These are phyloP conservation scores for Chlorella sp. DNA, from an alignment of 139 green algal genomes.

Conservation along the genomic window DNA sequence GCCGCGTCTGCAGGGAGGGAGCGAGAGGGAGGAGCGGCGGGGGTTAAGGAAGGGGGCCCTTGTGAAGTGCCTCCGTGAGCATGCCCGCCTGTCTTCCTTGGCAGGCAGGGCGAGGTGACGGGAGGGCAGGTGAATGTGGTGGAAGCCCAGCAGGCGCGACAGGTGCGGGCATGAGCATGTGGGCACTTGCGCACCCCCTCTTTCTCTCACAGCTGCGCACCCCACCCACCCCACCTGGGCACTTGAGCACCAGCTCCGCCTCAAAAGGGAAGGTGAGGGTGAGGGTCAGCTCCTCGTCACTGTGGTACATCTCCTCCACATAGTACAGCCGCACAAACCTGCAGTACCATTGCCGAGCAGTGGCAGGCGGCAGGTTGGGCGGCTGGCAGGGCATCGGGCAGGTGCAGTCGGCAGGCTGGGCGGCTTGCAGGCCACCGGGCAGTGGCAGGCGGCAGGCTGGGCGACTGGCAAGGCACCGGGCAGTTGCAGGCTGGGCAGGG, in stretches of 20 bases:
- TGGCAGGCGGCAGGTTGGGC: not conserved
- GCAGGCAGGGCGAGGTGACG: too few species aligned
- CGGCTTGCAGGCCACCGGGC: too few species aligned
- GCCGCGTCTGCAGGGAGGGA: not conserved
- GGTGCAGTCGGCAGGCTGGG: too few species aligned
- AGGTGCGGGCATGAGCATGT: too few species aligned
- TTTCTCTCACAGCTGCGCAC: not conserved
- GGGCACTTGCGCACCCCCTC: not conserved
- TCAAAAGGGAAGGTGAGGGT: slow-evolving; percentile 41
- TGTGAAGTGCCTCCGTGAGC: not conserved
- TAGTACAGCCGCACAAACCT: slow-evolving; percentile 54
- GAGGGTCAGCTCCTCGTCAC: slow-evolving; percentile 17
- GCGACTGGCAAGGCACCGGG: not conserved
- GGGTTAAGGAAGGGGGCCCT: too few species aligned
- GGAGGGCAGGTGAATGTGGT: too few species aligned
- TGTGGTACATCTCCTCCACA: slow-evolving; percentile 35
- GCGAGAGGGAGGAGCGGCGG: too few species aligned
- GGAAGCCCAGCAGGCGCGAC: not conserved
- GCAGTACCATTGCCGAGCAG: not conserved
- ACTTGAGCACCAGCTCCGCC: slow-evolving; percentile 42
- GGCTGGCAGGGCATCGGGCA: not conserved
- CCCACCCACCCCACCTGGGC: not conserved
- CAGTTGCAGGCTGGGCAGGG: too few species aligned
- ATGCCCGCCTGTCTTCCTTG: too few species aligned
- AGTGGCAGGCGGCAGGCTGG: not conserved